A percentile compares a stretch with the other conserved stretches of the same genome.
Conservation (phyloP, 805 yeast genomes). For the Metschnikowia dekortorum region DNA sequence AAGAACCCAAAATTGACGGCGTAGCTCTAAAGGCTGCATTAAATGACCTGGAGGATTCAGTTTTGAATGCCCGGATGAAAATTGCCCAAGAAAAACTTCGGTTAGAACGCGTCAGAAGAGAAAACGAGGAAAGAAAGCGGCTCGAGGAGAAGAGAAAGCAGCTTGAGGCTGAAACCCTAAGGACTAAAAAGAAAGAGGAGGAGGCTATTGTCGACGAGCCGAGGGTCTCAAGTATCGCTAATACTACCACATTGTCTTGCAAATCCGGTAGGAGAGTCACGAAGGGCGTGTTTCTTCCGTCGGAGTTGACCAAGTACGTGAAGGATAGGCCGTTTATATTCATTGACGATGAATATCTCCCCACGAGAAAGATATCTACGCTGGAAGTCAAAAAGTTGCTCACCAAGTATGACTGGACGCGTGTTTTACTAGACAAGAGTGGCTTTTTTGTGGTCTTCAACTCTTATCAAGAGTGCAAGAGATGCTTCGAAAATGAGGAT, state of each 20-base stretch:
- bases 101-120: constrained; percentile 21
- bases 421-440: constrained; percentile 54
- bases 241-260: constrained; percentile 32
- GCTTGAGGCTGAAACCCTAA: neutral
- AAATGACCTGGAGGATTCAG: constrained; percentile 41
- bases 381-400: constrained; percentile 58
- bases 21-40: constrained; percentile 49
- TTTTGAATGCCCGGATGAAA: constrained; percentile 28
- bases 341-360: constrained; percentile 47
- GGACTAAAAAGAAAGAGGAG: constrained; percentile 5
- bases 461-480: constrained; percentile 50
- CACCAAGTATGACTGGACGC: constrained; percentile 58
- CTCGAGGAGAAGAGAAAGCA: constrained; percentile 1
- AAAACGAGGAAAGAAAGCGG: constrained; percentile 13
- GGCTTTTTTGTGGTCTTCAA: constrained; percentile 76
- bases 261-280: constrained; percentile 28
- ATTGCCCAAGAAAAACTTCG: constrained; percentile 29
- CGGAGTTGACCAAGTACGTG: constrained; percentile 45
- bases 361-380: constrained; percentile 44
- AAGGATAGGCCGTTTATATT: constrained; percentile 56
- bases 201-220: neutral
- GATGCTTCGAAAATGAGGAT: constrained; percentile 58
- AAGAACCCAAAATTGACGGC: constrained; percentile 46
- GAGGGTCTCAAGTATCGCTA: constrained; percentile 18
- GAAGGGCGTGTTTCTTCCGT: constrained; percentile 42